Base-by-base conservation (phyloP, 1,139 yeast species). In the Protomyces arabidopsidicola region DNA sequence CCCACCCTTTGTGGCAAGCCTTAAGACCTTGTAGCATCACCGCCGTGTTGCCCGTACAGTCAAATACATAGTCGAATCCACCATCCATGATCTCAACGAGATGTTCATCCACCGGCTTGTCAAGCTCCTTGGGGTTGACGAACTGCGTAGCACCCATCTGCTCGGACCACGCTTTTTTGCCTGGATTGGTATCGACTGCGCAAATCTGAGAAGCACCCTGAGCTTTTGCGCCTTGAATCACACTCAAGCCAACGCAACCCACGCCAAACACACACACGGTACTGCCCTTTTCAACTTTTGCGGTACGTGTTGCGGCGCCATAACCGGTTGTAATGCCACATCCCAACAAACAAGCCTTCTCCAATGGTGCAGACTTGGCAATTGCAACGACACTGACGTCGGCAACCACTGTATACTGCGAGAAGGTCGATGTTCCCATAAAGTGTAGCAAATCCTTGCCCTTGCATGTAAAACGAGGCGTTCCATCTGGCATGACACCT, bases 1-100 rank as follows among this genome's bases (percentile, higher is more conserved):
- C 98, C 98, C 98, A 95, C 69, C 98, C 98, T 79, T 91, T 91
- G 81, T 93, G 98, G 76, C 97, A 90, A 45, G 97, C 90, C 80
- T 93, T 98, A 70, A 93, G 82, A 22, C 98, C 98, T 73, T 84
- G 80, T 79, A 98, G 86, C 98, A 93, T 93, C 63, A 93, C 98
- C 55, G 83, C 77, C 67, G 87, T 93, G 74, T 93, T 95, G 79
- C 98, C 98, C 64, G 98, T 93, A 81, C 98, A 91, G 79, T 95
- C 98, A 74, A 93, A 93, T 48, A 98, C 91, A 79, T 76, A 90
- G 74, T 93, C 98, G 69, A 91, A 83, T 60, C 98, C 98, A 71
- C 98, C 98, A 73, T 93, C 98, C 65, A 97, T 90, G 84, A 86
- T 79, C 73, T 89, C 96, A 70, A 90, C 79, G 71, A 93, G 82